Evolutionary conservation across 2,329 filamentous ascomycete species (phyloP), one percentile per base, ranked within the genome.

Genomic region (Pseudogymnoascus sp.): DNA sequence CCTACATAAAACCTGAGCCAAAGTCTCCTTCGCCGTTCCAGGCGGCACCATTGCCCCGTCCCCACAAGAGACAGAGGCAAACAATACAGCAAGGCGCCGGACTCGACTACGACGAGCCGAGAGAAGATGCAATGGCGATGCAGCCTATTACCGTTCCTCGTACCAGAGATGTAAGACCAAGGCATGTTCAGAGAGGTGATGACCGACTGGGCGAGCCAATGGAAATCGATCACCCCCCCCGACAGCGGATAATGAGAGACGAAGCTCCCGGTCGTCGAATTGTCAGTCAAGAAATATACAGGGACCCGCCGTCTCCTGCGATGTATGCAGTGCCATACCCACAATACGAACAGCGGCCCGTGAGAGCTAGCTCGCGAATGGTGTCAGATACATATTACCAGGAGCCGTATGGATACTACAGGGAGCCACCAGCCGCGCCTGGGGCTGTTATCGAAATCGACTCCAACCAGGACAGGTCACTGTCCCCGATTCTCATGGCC

Each of bases 1-100:
- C 83, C 8, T 78, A 79, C 64, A 85, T 88, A 67, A 88, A 88
- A 68, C 74, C 79, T 22, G 85, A 88, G 69, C 85, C 85, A n/a
- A 78, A 77, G 57, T 88, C 85, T 1, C 80, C 82, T 1, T 87
- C 84, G 6, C 84, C 83, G 7, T 71, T 85, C 58, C 75, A 75
- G 63, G 78, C 78, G 16, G 78, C 78, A 18, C 76, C 80, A n/a
- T 77, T 79, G 63, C 71, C 77, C 32, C 78, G 82, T 57, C 80
- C 84, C 8, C 76, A 74, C 65, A 87, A 87, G 70, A 79, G 84
- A 58, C 78, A 79, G 67, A 78, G 79, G 64, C 77, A 81, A 50
- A 71, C 73, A 28, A 72, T 75, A 47, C 75, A 74, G 57, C 77
- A 77, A 61, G 73, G 72, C 22, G 67, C 72, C 35, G 74, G 74